Evolutionary conservation across 2,329 filamentous ascomycete species (phyloP), one percentile per base, ranked within the genome.

Genomic region (Arachnomyces sp.): DNA sequence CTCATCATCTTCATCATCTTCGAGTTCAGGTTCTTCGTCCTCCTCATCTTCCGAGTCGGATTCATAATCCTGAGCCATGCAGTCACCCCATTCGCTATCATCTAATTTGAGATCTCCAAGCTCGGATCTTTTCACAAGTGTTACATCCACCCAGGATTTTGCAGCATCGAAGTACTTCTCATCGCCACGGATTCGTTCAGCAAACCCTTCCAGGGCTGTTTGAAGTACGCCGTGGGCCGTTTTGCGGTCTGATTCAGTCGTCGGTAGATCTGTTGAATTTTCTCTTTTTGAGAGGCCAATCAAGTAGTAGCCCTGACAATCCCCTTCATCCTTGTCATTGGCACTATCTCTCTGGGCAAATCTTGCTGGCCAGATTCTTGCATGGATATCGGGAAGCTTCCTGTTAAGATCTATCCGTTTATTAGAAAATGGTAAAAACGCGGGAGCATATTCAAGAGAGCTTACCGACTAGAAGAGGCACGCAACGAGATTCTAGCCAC

Each of bases 401-500:
- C 70, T 70, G 43, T 74, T 63, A 13, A 84, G 60, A 44, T 82
- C 78, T 77, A 42, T 38, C 13, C 4, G 37, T 44, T 45, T 47
- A 44, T 43, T 18, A 28, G 31, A 16, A 7, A n/a, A n/a, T 3
- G 28, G 7, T n/a, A 31, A 15, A n/a, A 8, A 31, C 35, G 38
- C 12, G 42, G 41, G 18, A 52, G 39, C n/a, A 18, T n/a, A 5
- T 15, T 7, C 7, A 31, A n/a, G 33, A 25, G 15, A 12, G 62
- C 70, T 60, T 61, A 77, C 75, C 75, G 44, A 77, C 72, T 14
- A 83, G 66, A 28, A 84, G 60, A 43, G 67, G 62, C 2, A 77
- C 66, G 40, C 73, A 78, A 40, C 74, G 69, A 6, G 76, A 80
- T 50, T 83, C 79, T 2, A 84, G 56, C 79, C 79, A 83, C 8